Base-by-base conservation (phyloP, 2,329 filamentous ascomycete species). In the Paramyrothecium roridum region DNA sequence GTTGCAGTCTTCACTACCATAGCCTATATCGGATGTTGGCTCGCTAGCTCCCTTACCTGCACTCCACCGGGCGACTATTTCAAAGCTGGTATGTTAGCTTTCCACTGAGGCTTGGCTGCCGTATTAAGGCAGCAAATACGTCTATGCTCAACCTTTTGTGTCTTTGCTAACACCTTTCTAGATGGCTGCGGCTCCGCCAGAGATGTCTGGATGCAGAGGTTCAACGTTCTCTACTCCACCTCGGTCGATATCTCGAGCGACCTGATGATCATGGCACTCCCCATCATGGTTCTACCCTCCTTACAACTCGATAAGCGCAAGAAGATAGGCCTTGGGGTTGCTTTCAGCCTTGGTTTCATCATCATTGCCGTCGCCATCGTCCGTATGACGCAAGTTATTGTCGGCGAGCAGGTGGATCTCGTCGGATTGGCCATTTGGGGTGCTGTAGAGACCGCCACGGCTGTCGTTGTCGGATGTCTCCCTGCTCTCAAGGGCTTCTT, bases 371-470 rank as follows among this genome's bases (percentile, higher is more conserved):
- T 61, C 23, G 55, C 61, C 22, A 52, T 63, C 37, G 52, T 64
- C 37, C 63, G 63, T 17, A 60, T 63, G 55, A 61, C 56, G n/a
- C 60, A 63, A 51, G 55, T 60, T 40, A 53, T 65, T 16, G 54
- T 61, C 13, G 54, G 53, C 2, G 51, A 56, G 11, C 19, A 40
- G 11, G 50, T 64, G 33, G 62, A 65, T 53, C 48, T 62, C 34
- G 56, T 61, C 4, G 59, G 59, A 3, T 50, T 50, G 11, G 48
- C 48, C 48, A 26, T 50, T 17, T 50, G 48, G 48, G 48, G 48
- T 16, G 48, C 48, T 17, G 48, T 50, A 3, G 48, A 50, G 22
- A 30, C 48, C 17, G 48, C 22, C 11, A 50, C 62, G 3, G 55
- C 59, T 20, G 52, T 65, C 21, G 52, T 63, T 17, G 61, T 65